Percentiles rank a stretch among this genome's conserved stretches.
phyloP scores from a whole-genome alignment of 352 stramenopile species.

The Pythium utonaiense region DNA sequence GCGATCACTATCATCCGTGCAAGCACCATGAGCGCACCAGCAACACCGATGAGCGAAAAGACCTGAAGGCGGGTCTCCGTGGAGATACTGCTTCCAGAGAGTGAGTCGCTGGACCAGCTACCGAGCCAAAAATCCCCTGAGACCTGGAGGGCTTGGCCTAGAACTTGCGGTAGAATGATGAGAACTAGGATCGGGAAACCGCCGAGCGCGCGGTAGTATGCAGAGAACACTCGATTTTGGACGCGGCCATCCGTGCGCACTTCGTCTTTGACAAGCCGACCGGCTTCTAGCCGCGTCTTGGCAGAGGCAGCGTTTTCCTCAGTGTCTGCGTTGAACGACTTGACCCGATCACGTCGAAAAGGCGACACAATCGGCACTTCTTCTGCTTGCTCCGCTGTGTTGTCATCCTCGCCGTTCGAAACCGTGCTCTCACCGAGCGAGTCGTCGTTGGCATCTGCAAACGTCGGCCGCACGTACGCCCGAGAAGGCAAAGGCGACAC shows the following conservation, averaged over 20 bases:
- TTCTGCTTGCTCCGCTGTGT: background rate
- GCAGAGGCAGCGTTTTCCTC: background rate
- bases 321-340: background rate
- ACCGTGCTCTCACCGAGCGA: background rate
- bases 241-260: background rate
- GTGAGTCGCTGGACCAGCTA: background rate
- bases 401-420: background rate
- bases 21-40: slow-evolving; percentile 48
- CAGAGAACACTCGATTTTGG: background rate
- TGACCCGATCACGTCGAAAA: background rate
- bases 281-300: background rate
- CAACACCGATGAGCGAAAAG: slow-evolving; percentile 48
- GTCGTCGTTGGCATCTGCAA: background rate
- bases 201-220: slow-evolving; percentile 23
- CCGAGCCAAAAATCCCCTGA: background rate
- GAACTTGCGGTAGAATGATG: background rate
- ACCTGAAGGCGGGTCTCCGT: slow-evolving; percentile 58
- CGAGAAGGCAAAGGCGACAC: background rate
- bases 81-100: background rate
- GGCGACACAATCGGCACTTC: background rate
- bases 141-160: background rate
- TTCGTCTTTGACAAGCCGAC: background rate
- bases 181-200: background rate
- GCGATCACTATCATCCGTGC: slow-evolving; percentile 51
- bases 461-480: background rate